Base-by-base conservation (phyloP, 257 asterid genomes). In the Ocimum tenuiflorum region DNA sequence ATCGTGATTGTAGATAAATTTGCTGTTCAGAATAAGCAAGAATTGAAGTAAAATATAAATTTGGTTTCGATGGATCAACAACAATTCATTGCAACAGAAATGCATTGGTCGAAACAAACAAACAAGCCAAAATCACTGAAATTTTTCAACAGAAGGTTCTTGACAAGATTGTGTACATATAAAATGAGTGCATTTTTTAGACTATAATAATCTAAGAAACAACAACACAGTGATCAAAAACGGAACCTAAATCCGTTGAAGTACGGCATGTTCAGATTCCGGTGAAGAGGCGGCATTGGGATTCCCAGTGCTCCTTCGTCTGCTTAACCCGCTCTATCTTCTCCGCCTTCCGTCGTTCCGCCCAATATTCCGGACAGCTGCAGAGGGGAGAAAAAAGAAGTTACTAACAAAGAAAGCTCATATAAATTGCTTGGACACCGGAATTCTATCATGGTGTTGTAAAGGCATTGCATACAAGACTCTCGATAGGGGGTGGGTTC, bases 251-350 rank as follows among this genome's bases (percentile, higher is more conserved):
- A 1, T 5, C 36, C 36, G 36, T 31, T 4, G 3, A 31, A 7
- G 7, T 31, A 31, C 6, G 36, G 36, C 36, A 4, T 2, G 14
- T 7, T 31, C 63, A 91, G 33, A 86, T 46, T 2, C 99, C 99
- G 24, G 69, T 67, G 76, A 92, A 86, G 14, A 88, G 72, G 10
- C 91, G 91, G 72, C 90, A 81, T 73, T 86, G 88, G 12, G 79
- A 70, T 63, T 92, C 99, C 99, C 99, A 89, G 49, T 92, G 95
- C 75, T 88, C 90, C 91, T 92, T 92, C 1, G 87, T 76, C 69
- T 82, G 99, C 68, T 60, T 70, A 63, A 92, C 73, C 53, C 99
- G 78, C 71, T 92, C 99, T 0, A 35, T 49, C 75, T 88, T 83
- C 67, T 92, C 97, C 23, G 78, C 47, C 62, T 74, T 84, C 6